Evolutionary conservation across 2,329 filamentous ascomycete genomes (phyloP), one percentile per base, ranked within the genome.

Genomic region (Fusarium sp.): DNA sequence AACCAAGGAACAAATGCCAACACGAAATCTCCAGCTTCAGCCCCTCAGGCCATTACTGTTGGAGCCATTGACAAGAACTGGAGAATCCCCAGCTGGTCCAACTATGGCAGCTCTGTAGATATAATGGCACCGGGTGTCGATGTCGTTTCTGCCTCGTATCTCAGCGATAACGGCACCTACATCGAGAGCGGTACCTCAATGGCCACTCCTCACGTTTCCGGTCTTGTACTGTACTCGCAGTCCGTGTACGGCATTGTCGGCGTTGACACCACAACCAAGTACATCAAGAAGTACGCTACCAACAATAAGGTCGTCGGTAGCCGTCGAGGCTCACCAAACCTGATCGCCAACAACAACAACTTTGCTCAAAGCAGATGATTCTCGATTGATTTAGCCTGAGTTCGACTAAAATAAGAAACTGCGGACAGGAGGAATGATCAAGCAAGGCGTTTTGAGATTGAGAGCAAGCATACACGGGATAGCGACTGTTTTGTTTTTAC

Each of bases 131-230:
- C 87, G 5, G 87, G 87, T 19, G 79, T 82, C 37, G 73, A 70
- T 62, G 79, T 89, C 55, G 74, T 84, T 7, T 86, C 84, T 44
- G 79, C 88, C 18, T 89, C 85, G 82, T 84, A 82, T 71, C 80
- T 83, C 57, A 76, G 78, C 75, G 82, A 78, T 56, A 81, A 76
- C 18, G 83, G 86, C 42, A 85, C 79, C 35, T 82, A 82, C 63
- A 82, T 77, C 45, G 84, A 89, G 75, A 86, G 83, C 11, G 90
- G 90, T 21, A 92, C 90, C 7, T 89, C 86, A 18, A 91, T 91
- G 89, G 88, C 90, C 11, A 81, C 84, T 3, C 90, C 90, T 3
- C 89, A 91, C 74, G 83, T 92, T 61, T 83, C 87, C 39, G 90
- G 90, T 29, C 81, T 92, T 23, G 88, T 74, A n/a, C 78, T 83